Evolutionary conservation across 352 stramenopile genomes (phyloP).

Genomic region (Phytopythium ostracodes): DNA sequence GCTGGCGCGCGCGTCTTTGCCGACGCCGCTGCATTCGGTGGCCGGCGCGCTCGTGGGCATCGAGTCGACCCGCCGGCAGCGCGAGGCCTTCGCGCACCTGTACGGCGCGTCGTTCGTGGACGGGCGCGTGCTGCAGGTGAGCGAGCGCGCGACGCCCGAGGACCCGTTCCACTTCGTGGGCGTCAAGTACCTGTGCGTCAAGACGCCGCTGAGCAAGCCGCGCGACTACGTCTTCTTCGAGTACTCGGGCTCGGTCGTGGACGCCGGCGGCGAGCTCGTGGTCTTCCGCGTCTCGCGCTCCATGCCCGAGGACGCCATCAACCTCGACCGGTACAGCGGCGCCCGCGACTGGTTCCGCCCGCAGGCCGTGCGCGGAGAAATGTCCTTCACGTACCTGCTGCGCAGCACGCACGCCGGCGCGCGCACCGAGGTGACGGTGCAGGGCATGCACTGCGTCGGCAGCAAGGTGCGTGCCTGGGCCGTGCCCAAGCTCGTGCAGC

Average conservation of each 20-base stretch:
- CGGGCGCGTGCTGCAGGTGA: conserved; percentile 34
- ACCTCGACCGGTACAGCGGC: conserved; percentile 11
- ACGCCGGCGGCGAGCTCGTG: conserved; percentile 27
- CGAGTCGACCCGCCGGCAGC: conserved; percentile 32
- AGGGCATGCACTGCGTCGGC: conserved; percentile 23
- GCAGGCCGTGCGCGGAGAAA: conserved; percentile 20
- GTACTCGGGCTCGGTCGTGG: conserved; percentile 24
- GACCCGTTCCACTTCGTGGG: conserved; percentile 47
- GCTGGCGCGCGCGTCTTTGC: conserved; percentile 27
- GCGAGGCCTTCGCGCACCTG: conserved; percentile 32
- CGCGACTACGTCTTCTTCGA: conserved; percentile 43
- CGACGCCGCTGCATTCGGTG: conserved; percentile 36
- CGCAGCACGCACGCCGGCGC: conserved; percentile 17
- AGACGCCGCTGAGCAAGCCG: conserved; percentile 21
- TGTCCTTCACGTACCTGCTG: conserved; percentile 25
- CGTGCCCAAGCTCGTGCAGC: conserved; percentile 24
- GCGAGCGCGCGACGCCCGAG: conserved; percentile 17
- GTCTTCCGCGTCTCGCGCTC: conserved; percentile 23
- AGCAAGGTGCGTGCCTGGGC: conserved; percentile 22
- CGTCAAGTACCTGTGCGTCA: conserved; percentile 39
- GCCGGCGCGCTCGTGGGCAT: conserved; percentile 21
- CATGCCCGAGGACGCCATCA: conserved; percentile 36
- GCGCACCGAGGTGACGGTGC: conserved; percentile 21
- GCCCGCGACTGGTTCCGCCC: not conserved
- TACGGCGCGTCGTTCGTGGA: conserved; percentile 47